A percentile compares a stretch with the other conserved stretches of the same genome.
Evolutionary conservation across 345 rosid genomes (phyloP).

Genomic region (Camelina laxa): DNA sequence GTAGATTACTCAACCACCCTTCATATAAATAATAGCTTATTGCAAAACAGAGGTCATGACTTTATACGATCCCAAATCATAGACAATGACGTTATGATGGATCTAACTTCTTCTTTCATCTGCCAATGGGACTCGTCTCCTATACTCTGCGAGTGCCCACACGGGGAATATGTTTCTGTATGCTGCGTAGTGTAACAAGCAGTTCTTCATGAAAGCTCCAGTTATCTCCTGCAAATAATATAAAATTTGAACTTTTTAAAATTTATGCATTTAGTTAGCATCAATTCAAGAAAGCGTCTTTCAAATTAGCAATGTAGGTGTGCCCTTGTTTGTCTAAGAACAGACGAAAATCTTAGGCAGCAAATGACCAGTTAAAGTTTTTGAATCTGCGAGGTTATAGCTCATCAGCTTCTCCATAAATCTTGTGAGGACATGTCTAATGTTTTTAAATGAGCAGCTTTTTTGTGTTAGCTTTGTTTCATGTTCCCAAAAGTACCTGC

Average conservation of each 20-base stretch:
- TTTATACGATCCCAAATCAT: not conserved
- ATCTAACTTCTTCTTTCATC: slow-evolving; percentile 31
- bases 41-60: slow-evolving; percentile 19
- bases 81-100: slow-evolving; percentile 24
- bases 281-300: not conserved
- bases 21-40: slow-evolving; percentile 25
- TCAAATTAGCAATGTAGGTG: not conserved
- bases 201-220: slow-evolving; percentile 77
- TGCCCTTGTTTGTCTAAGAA: slow-evolving; percentile 7
- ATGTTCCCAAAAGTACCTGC: slow-evolving; percentile 44
- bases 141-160: slow-evolving; percentile 78
- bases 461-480: not conserved
- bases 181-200: slow-evolving; percentile 79
- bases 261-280: slow-evolving; percentile 6
- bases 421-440: not conserved
- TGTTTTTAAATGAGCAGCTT: not conserved
- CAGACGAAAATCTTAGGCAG: not conserved
- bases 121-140: slow-evolving; percentile 51
- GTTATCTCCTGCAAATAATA: slow-evolving; percentile 60
- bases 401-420: not conserved
- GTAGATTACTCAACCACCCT: slow-evolving; percentile 34
- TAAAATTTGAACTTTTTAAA: slow-evolving; percentile 13
- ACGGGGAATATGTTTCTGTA: slow-evolving; percentile 71
- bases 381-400: not conserved
- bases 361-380: not conserved